Conservation (phyloP, 2,329 filamentous ascomycete genomes). For the Cytospora schulzeri region DNA sequence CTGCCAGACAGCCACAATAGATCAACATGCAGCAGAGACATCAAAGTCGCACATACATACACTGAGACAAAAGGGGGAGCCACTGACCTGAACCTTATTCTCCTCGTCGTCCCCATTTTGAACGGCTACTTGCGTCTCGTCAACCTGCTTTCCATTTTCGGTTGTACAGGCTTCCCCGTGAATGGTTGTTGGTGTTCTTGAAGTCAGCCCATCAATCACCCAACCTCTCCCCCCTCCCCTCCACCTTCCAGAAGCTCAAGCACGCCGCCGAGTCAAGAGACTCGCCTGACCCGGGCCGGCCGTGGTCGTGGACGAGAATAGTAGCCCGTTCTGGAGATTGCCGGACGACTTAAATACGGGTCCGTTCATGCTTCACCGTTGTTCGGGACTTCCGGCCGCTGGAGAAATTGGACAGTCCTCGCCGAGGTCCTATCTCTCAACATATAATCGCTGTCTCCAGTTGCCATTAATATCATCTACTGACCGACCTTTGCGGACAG, state of each 20-base stretch:
- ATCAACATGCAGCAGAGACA: neutral
- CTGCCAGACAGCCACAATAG: neutral
- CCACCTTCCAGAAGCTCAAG: neutral
- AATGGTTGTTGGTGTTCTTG: neutral
- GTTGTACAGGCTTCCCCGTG: neutral
- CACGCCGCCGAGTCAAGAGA: neutral
- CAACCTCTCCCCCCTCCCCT: neutral
- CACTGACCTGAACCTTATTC: neutral
- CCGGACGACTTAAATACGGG: slow-evolving; percentile 14
- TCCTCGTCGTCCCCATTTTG: neutral
- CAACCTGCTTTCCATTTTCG: neutral
- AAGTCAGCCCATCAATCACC: neutral
- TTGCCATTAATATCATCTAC: neutral
- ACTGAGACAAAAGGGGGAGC: slow-evolving; percentile 1
- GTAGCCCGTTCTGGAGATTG: slow-evolving; percentile 19
- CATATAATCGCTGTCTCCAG: too few relatives aligned
- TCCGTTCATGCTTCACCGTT: slow-evolving; percentile 5
- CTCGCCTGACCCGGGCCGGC: neutral
- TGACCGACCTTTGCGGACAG: neutral
- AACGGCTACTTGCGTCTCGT: neutral
- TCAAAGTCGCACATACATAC: neutral
- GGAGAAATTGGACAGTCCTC: neutral
- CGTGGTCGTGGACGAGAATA: slow-evolving; percentile 4
- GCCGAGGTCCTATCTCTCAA: neutral
- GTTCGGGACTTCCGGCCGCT: slow-evolving; percentile 14